Base-by-base conservation (phyloP, 352 stramenopile genomes). In the Globisporangium rhizosaccharum region DNA sequence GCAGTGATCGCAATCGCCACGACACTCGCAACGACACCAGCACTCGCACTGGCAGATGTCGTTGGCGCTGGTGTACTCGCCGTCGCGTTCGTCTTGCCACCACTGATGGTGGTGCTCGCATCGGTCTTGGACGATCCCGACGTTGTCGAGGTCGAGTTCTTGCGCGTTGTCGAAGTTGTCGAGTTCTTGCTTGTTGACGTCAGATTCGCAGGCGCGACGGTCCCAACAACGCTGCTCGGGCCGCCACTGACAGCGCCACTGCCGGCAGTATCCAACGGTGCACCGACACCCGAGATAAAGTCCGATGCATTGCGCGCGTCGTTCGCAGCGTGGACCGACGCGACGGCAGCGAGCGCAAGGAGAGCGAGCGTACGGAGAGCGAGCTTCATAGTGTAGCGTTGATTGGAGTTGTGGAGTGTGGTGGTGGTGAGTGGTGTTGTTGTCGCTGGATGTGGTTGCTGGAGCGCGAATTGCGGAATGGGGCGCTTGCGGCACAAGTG, bases 1-100 rank as follows among this genome's bases (percentile, higher is more conserved):
- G 73, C 57, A 3, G 65, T 61, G 20, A 75, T 49, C 33, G 65
- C 70, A 18, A 78, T 20, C 28, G 70, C 50, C 33, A 59, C 68
- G 26, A 53, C 57, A 52, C 72, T 61, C 15, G 47, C 57, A 3
- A 63, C 33, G 0, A 71, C 37, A n/a, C 67, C 42, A 0, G 49
- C 15, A n/a, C 53, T 62, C 30, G 56, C 25, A 15, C 17, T 51
- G 6, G 56, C 46, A 17, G 61, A 41, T 3, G 18, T 39, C 37
- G 47, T 48, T 8, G 65, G 54, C 15, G 53, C 51, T 23, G 55
- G 61, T n/a, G 59, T 41, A 26, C 41, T 65, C 51, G 33, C 44
- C 3, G 41, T 56, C 3, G 52, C 51, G 64, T 56, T 71, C 54
- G 65, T 55, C 37, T 64, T 65, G 8, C 62, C 33, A 33, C 33